A percentile compares a stretch with the other conserved stretches of the same genome.
phyloP scores from a whole-genome alignment of 164 flowering plant genomes.

The Magnolia sinica region DNA sequence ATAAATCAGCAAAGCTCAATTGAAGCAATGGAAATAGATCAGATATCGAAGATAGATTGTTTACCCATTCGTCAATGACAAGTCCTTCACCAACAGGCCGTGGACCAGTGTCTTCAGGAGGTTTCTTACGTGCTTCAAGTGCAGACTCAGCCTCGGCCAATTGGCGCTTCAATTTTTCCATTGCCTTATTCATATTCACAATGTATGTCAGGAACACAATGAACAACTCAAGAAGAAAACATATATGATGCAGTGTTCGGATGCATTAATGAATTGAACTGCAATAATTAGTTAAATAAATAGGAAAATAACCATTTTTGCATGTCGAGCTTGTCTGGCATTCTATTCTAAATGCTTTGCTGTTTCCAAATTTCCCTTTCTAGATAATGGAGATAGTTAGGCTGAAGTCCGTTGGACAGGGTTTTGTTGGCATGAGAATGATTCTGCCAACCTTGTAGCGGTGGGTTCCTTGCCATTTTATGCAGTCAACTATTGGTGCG shows the following conservation, averaged over 20 bases:
- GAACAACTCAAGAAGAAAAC: neutral
- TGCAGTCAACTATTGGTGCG: too few species aligned
- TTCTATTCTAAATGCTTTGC: too few species aligned
- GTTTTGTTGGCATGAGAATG: too few species aligned
- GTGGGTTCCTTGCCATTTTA: too few species aligned
- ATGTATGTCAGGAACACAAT: neutral
- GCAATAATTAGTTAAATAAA: neutral
- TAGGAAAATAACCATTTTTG: too few species aligned
- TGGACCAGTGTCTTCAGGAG: conserved; percentile 74
- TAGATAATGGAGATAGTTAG: too few species aligned
- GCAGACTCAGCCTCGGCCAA: conserved; percentile 95
- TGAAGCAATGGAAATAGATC: neutral
- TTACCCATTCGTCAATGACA: conserved; percentile 91
- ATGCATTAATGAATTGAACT: neutral
- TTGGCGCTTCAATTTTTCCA: conserved; percentile 81
- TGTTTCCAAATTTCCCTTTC: too few species aligned
- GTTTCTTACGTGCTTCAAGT: conserved; percentile 75
- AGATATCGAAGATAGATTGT: conserved; percentile 2
- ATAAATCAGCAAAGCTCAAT: neutral
- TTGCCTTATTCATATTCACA: conserved; percentile 37
- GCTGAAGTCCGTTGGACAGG: too few species aligned
- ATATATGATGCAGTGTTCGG: neutral
- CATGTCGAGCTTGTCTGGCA: too few species aligned
- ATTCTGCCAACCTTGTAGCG: too few species aligned
- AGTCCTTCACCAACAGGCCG: conserved; percentile 87